Evolutionary conservation across 1,284 basidiomycete genomes (phyloP), one percentile per base, ranked within the genome.

Genomic region (Porphyrellus sp.): DNA sequence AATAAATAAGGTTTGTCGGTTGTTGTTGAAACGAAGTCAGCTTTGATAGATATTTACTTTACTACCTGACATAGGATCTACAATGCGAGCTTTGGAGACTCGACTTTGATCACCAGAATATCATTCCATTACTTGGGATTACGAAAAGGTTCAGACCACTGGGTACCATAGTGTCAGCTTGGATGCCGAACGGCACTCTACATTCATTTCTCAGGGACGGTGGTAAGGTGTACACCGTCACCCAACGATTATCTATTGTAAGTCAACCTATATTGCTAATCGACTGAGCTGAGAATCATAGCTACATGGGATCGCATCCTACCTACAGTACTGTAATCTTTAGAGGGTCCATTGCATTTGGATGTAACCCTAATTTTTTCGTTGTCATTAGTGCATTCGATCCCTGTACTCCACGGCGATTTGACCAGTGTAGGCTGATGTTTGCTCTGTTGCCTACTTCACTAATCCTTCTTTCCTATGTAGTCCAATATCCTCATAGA

Each of bases 401-500:
- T 40, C 8, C 13, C 16, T 1, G 18, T 58, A 8, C 39, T 53
- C 11, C 58, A 59, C 1, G 48, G 49, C 7, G 51, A 56, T n/a
- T 5, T 56, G 27, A 51, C 58, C 7, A 55, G 35, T 1, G 52
- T 59, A 33, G 24, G 49, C 45, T 21, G 4, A 24, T 5, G 1
- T 21, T 23, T 18, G 11, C n/a, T n/a, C n/a, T n/a, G n/a, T n/a
- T n/a, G n/a, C n/a, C n/a, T n/a, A n/a, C n/a, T n/a, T n/a, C n/a
- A n/a, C n/a, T n/a, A n/a, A n/a, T n/a, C n/a, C n/a, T n/a, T n/a
- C n/a, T n/a, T n/a, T 38, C 5, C 23, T 25, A 8, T 8, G 33
- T 20, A 58, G 56, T 28, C 40, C 1, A 58, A 58, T 5, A 50
- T 58, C 16, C 39, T 60, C 13, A 40, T 58, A 12, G 39, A 58